Base-by-base conservation (phyloP, 2,329 filamentous ascomycete species). In the Fusarium luffae region DNA sequence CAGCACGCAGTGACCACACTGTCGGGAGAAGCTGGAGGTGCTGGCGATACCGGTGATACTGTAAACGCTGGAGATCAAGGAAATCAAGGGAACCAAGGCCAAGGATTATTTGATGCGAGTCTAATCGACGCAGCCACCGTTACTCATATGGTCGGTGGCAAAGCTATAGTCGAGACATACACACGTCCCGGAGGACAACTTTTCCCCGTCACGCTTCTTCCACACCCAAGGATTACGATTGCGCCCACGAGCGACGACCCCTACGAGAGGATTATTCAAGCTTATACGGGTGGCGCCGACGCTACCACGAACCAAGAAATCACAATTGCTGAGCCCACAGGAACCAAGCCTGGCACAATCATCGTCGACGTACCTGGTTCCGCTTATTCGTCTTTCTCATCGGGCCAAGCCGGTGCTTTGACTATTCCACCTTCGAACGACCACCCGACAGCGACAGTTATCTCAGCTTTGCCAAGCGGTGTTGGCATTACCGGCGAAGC, bases 201-300 rank as follows among this genome's bases (percentile, higher is more conserved):
- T 21, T 66, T 66, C 23, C 63, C 63, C 30, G 57, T 57, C n/a
- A 69, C 48, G 42, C 48, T 54, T 47, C 68, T 68, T 54, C 67
- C 40, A 44, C 65, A 68, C 42, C 65, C 65, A 21, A 64, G 57
- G 34, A 70, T 70, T 14, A 70, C 67, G 18, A 63, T 70, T 37
- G 58, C 67, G 14, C 67, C 67, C 5, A 48, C 59, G 4, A 56
- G 58, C n/a, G 51, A 59, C 27, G 64, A 70, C 27, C 67, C 67
- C 21, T 70, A 68, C 43, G 30, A 64, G 34, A 70, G 68, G 28
- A 70, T 70, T 21, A 64, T 70, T 9, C 57, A 68, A 34, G 63
- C 67, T 30, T 70, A 70, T 32, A 70, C 67, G 16, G 67, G 63
- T 21, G 63, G 67, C 19, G 62, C 37, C 8, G 54, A 63, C 40